phyloP scores from a whole-genome alignment of 176 grass and related monocot genomes.

The Oryza glaberrima region DNA sequence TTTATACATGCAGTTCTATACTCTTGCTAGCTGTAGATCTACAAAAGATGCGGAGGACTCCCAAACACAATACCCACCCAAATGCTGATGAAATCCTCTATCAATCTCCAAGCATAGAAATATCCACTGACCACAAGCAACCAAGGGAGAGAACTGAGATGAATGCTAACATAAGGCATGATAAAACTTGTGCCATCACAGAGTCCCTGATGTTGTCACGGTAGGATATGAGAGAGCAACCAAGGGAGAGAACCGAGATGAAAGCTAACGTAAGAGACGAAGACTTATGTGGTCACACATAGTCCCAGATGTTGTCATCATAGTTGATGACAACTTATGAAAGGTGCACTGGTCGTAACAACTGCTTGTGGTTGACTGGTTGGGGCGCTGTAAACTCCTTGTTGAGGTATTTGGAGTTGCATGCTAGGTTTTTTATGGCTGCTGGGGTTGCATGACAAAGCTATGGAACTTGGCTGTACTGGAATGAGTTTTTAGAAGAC shows the following conservation, averaged over 20 bases:
- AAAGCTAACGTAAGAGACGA: not conserved
- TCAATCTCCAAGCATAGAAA: slow-evolving; percentile 21
- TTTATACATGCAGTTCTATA: slow-evolving; percentile 22
- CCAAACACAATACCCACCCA: not conserved
- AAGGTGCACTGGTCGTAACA: not conserved
- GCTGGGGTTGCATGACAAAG: slow-evolving; percentile 6
- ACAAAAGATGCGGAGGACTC: not conserved
- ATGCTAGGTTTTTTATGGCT: not conserved
- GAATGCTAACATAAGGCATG: slow-evolving; percentile 9
- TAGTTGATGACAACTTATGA: not conserved
- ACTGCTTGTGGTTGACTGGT: slow-evolving; percentile 15
- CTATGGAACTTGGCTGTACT: slow-evolving; percentile 12
- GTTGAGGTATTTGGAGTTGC: not conserved
- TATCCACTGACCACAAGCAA: slow-evolving; percentile 6
- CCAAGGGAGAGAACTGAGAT: not conserved
- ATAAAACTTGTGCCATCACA: not conserved
- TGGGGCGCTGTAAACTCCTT: not conserved
- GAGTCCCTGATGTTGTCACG: not conserved
- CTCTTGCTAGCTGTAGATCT: slow-evolving; percentile 41
- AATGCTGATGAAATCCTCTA: not conserved
- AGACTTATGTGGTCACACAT: not conserved
- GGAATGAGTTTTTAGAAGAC: not conserved
- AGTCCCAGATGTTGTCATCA: not conserved
- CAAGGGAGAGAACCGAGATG: not conserved
- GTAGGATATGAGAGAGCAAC: not conserved